These are phyloP conservation scores for Microthlaspi erraticum DNA, from an alignment of 345 rosid genomes.

Conservation along the genomic window DNA sequence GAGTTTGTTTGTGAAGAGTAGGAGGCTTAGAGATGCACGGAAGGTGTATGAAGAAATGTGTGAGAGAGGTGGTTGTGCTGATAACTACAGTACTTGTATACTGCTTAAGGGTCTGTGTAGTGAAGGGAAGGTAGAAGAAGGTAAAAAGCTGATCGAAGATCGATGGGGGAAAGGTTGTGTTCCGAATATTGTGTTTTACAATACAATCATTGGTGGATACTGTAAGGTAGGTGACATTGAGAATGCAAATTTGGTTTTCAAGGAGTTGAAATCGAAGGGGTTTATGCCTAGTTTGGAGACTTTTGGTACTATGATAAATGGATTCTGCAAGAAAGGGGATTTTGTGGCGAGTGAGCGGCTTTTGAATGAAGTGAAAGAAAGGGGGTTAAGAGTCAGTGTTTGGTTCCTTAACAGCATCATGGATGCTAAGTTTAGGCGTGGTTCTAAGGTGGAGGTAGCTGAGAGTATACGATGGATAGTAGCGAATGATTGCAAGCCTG, in stretches of 20 bases:
- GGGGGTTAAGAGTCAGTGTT: conserved; percentile 57
- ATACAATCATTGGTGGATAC: conserved; percentile 74
- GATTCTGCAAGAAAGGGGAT: conserved; percentile 65
- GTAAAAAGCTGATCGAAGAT: conserved; percentile 64
- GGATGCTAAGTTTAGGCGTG: conserved; percentile 63
- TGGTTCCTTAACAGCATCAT: conserved; percentile 59
- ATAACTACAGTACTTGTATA: conserved; percentile 76
- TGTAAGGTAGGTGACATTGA: conserved; percentile 55
- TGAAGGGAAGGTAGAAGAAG: conserved; percentile 71
- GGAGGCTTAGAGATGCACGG: conserved; percentile 53
- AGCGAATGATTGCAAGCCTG: conserved; percentile 65
- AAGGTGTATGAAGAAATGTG: conserved; percentile 71
- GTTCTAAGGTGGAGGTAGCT: conserved; percentile 43
- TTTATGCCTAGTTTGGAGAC: conserved; percentile 71
- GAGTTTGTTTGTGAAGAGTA: conserved; percentile 46
- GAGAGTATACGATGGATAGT: conserved; percentile 60
- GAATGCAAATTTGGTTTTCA: conserved; percentile 55
- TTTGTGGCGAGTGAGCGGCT: conserved; percentile 60
- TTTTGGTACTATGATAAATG: conserved; percentile 65
- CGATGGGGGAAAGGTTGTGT: conserved; percentile 80
- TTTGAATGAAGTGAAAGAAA: conserved; percentile 68
- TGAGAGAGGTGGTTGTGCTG: conserved; percentile 53
- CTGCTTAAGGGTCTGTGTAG: conserved; percentile 72
- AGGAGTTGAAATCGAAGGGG: conserved; percentile 69
- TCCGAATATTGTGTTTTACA: conserved; percentile 81